Base-by-base conservation (phyloP, 169 alveolate genomes). In the Besnoitia besnoiti region DNA sequence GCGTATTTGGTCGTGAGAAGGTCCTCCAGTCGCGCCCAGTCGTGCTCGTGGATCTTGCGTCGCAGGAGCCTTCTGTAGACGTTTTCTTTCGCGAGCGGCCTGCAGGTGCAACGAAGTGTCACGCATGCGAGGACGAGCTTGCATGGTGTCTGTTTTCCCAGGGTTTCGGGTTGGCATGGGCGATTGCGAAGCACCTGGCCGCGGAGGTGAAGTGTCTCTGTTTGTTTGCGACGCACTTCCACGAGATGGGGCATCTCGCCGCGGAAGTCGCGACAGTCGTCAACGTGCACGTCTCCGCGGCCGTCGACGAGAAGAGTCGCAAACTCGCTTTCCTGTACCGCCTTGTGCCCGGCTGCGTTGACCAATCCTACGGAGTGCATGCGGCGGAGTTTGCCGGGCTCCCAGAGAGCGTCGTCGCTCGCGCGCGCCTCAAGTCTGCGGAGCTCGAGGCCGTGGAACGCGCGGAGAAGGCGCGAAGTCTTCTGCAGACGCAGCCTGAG, bases 111-210 rank as follows among this genome's bases (percentile, higher is more conserved):
- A 19, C 10, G 30, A 27, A 19, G 14, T 10, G 4, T 8, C 37
- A n/a, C 77, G 4, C 77, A 8, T 61, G 77, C 21, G 77, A 7
- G 47, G 39, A 16, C 27, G 73, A 7, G 39, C 10, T 33, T 19
- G n/a, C 35, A 40, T 35, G 8, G 39, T 24, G 5, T 40, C 39
- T 61, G 5, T 0, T 42, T 61, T 24, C 42, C 0, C 88, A 98
- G 97, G 99, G 99, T 5, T 97, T 98, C 94, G 99, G 99, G 0
- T 95, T 99, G 37, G 99, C 99, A 76, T 98, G 99, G 99, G 99
- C 99, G 40, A 98, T 99, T 82, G 98, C 98, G 33, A 98, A 97
- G 77, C 96, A 98, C 91, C 96, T 99, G 55, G 97, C 98, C 44
- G 97, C 97, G 62, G 95, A 96, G 82, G 97, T 98, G 46, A 95